These are phyloP conservation scores for Vitis hybrid DNA, from an alignment of 177 flowering plant genomes.

Conservation along the genomic window DNA sequence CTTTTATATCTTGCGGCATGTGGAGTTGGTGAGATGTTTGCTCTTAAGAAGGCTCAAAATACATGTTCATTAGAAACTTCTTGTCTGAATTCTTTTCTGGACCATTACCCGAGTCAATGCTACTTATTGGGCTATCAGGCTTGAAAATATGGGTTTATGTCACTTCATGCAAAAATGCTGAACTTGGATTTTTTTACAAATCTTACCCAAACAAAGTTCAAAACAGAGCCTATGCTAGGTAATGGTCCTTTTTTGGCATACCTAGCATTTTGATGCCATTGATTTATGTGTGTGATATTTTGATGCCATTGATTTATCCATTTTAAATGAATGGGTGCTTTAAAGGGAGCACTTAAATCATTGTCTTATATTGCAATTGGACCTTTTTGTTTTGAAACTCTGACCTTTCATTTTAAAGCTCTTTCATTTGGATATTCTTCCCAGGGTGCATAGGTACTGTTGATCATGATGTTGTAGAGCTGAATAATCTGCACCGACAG, in stretches of 20 bases:
- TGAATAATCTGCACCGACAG: constrained; percentile 95
- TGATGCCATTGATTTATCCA: not conserved
- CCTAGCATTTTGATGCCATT: no score
- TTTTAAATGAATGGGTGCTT: not conserved
- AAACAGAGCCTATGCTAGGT: no score
- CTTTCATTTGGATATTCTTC: constrained; percentile 9
- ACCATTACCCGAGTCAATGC: no score
- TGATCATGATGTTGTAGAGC: constrained; percentile 95
- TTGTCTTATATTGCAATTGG: not conserved
- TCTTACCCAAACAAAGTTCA: not conserved
- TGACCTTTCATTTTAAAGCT: not conserved
- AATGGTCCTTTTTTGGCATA: no score
- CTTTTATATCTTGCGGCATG: constrained; percentile 93
- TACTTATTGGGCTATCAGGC: no score
- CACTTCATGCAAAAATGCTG: no score
- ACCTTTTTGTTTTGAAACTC: not conserved
- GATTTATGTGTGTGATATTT: no score
- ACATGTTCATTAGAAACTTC: not conserved
- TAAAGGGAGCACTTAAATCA: not conserved
- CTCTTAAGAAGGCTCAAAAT: not conserved
- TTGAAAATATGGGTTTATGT: no score
- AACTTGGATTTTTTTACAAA: not conserved
- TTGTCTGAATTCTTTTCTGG: no score
- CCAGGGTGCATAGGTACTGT: constrained; percentile 85
- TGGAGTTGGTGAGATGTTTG: constrained; percentile 68